Base-by-base conservation (phyloP, 192 early-diverging fungal species). In the Coemansia nantahalensis region DNA sequence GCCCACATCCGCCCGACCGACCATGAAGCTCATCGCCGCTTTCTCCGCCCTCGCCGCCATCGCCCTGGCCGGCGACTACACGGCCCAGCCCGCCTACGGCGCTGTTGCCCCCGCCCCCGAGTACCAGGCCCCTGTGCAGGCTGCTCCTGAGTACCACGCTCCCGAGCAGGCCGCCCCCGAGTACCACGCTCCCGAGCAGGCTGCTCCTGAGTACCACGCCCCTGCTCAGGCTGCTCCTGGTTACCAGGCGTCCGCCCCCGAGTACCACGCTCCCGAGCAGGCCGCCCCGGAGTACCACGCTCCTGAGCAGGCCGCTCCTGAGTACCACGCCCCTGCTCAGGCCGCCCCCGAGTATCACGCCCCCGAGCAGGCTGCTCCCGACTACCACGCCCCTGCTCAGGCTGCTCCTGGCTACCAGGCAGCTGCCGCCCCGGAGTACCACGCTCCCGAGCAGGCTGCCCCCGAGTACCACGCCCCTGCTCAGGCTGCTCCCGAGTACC, bases 1-100 rank as follows among this genome's bases (percentile, higher is more conserved):
- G 26, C 23, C 26, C 14, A 3, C 45, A 16, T 34, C 19, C 9
- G 9, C 12, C 40, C 19, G 7, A 42, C 23, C 2, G 5, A 69
- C 53, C 44, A 69, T 69, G 67, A 62, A 69, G 67, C 51, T 41
- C 38, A 26, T 58, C 47, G 55, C 55, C 40, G 59, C 59, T 36
- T 39, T 62, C 28, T 49, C 67, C 38, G 49, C 59, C 23, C 47
- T 69, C 35, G 67, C 39, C 23, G 59, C 39, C 23, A 54, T 45
- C 37, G 67, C 47, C 51, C 37, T 69, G 38, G 54, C 59, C 18
- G 49, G 45, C 28, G 67, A 62, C 24, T 65, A 65, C 28, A 36
- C 54, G 54, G 54, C 56, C 39, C 45, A 44, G 39, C 64, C 46
- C 30, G 52, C 53, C 40, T 38, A 40, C 21, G 62, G 34, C 16